These are phyloP conservation scores for Pythium periplocum DNA, from an alignment of 352 stramenopile genomes.

Conservation along the genomic window DNA sequence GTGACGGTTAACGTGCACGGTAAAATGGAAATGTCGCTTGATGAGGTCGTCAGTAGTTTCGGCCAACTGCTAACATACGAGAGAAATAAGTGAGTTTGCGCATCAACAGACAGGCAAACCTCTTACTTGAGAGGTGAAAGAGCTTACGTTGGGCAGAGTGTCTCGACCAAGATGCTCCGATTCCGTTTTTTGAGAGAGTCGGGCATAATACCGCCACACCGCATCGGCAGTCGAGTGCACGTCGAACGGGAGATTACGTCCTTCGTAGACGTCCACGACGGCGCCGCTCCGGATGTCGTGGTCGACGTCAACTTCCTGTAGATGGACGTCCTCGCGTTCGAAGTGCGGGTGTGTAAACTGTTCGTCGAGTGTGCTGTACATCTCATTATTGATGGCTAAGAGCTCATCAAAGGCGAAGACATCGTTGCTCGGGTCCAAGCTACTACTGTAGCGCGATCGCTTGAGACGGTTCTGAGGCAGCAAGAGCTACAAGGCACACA, in stretches of 20 bases:
- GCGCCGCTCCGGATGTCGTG: constrained; percentile 6
- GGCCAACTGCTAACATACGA: constrained; percentile 4
- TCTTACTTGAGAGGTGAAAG: too few relatives aligned
- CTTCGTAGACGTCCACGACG: constrained; percentile 19
- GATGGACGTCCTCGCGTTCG: neutral
- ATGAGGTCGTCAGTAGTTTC: constrained; percentile 17
- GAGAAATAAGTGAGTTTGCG: neutral
- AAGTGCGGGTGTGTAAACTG: neutral
- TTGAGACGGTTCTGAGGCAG: constrained; percentile 13
- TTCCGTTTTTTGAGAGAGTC: neutral
- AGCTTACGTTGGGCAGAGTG: too few relatives aligned
- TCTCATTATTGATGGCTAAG: neutral
- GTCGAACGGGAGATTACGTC: constrained; percentile 17
- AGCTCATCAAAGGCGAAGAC: constrained; percentile 8
- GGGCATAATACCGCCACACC: constrained; percentile 17
- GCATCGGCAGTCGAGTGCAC: constrained; percentile 11
- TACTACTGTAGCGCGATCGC: constrained; percentile 4
- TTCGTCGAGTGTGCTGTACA: neutral
- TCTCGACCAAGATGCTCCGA: too few relatives aligned
- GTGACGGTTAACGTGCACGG: constrained; percentile 13
- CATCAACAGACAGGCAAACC: too few relatives aligned
- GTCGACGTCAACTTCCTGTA: neutral
- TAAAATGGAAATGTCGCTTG: constrained; percentile 19
- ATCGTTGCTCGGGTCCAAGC: constrained; percentile 3
- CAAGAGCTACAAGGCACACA: constrained; percentile 9